Percentiles rank a stretch among this genome's conserved stretches.
Conservation (phyloP, 2,329 filamentous ascomycete species). For the Cercospora nicotianae region DNA sequence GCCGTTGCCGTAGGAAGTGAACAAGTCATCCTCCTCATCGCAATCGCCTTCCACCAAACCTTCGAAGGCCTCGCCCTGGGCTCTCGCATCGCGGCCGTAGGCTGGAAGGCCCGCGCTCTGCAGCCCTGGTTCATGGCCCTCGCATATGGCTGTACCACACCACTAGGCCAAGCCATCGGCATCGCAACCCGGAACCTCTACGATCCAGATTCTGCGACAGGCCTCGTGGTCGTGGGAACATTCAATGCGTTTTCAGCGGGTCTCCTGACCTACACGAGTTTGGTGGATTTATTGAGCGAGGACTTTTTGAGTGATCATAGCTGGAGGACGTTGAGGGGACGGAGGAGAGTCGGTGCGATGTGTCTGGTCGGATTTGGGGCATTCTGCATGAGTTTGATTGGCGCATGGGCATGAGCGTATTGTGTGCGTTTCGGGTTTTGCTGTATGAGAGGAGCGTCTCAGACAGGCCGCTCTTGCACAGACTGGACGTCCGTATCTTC, state of each 20-base stretch:
- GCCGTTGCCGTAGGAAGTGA: conserved; percentile 63
- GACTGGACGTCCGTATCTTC: neutral
- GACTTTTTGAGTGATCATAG: conserved; percentile 61
- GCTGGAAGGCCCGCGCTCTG: conserved; percentile 52
- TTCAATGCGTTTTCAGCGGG: conserved; percentile 51
- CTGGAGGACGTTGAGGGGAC: conserved; percentile 58
- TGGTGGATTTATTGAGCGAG: conserved; percentile 49
- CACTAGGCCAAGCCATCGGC: conserved; percentile 48
- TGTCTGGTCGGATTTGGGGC: conserved; percentile 59
- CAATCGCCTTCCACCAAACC: conserved; percentile 68
- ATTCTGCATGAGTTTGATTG: conserved; percentile 63
- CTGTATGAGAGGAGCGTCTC: neutral
- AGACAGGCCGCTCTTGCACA: neutral
- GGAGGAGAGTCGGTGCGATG: conserved; percentile 59
- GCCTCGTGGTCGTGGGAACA: conserved; percentile 47
- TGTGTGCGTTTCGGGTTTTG: neutral
- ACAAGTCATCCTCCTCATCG: conserved; percentile 63
- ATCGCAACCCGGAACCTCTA: conserved; percentile 46
- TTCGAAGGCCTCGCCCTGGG: conserved; percentile 67
- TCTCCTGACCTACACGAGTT: conserved; percentile 47
- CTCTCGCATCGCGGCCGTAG: conserved; percentile 64
- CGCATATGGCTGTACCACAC: conserved; percentile 57
- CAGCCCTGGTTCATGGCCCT: conserved; percentile 69
- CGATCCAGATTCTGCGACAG: conserved; percentile 45
- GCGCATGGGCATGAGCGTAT: conserved; percentile 56